A percentile compares a stretch with the other conserved stretches of the same genome.
Evolutionary conservation across 495 filamentous ascomycete species (phyloP).

Genomic region (Trichoderma erinaceum): DNA sequence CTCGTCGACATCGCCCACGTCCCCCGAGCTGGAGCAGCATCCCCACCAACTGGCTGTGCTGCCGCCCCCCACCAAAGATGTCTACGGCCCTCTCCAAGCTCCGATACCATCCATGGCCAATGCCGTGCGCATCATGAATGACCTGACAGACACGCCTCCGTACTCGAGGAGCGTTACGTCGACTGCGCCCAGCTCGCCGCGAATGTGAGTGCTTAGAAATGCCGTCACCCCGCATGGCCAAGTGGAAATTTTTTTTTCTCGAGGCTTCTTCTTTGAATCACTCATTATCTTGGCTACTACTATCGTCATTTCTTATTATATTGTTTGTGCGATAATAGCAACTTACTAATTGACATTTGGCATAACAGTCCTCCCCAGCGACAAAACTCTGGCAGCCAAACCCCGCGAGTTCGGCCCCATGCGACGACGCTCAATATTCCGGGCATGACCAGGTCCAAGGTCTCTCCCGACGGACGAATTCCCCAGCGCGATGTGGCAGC

Average conservation of each 20-base stretch:
- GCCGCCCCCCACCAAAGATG: constrained; percentile 30
- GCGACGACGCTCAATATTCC: constrained; percentile 83
- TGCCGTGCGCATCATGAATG: constrained; percentile 11
- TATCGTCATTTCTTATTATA: too few relatives aligned
- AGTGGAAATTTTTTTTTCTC: constrained; percentile 1
- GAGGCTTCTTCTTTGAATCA: background rate
- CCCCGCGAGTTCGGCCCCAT: constrained; percentile 59
- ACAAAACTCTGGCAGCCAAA: constrained; percentile 56
- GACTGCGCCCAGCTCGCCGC: constrained; percentile 48
- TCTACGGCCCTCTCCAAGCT: constrained; percentile 18
- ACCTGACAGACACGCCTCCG: constrained; percentile 35
- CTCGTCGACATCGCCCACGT: background rate
- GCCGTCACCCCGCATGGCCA: constrained; percentile 10
- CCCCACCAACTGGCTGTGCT: constrained; percentile 9
- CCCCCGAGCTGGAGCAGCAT: constrained; percentile 13
- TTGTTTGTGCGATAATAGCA: too few relatives aligned
- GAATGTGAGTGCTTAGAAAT: constrained; percentile 39
- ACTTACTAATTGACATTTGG: background rate
- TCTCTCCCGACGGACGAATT: constrained; percentile 91
- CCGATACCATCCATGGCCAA: background rate
- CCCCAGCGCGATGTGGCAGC: constrained; percentile 86
- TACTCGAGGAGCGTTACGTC: constrained; percentile 46
- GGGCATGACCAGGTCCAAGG: constrained; percentile 81
- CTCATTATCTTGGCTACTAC: too few relatives aligned
- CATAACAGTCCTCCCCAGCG: constrained; percentile 45